Base-by-base conservation (phyloP, 495 filamentous ascomycete species). In the Aspergillus haitiensis region DNA sequence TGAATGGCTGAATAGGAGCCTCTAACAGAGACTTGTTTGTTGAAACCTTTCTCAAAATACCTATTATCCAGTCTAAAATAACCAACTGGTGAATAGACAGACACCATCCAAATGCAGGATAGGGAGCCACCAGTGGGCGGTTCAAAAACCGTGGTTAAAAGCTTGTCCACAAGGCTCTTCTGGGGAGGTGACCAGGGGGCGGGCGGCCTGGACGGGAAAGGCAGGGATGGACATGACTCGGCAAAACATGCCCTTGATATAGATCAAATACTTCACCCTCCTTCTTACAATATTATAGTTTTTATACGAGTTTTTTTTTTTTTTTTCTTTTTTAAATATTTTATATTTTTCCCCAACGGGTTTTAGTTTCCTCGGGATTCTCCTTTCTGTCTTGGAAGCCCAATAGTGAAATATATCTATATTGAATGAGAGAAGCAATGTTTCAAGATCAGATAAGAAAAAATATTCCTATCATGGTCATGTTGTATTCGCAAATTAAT, bases 111-210 rank as follows among this genome's bases (percentile, higher is more conserved):
- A 63, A 61, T 56, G 65, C 61, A 58, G 53, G 58, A 63, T 61
- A 56, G 35, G 46, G 42, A 51, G 51, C 57, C 52, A 49, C 55
- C 55, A 55, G 10, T 21, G 15, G 40, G 40, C 49, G 50, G 50
- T 53, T 54, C 58, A 54, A 47, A 51, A 59, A 59, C 56, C 59
- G 62, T 67, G 65, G 65, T 60, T 65, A 67, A 67, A 67, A 67
- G 65, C 65, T 67, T 67, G 65, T 64, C 65, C 62, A 61, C 61
- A 62, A 56, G 65, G 57, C 65, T 64, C 58, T 58, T 53, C 56
- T 61, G 55, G 58, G 57, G 61, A 55, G 52, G 51, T 57, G 52
- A 49, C 45, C 35, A 60, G 55, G 55, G 21, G 21, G 21, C 21
- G 21, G 54, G 58, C 34, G 49, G 45, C 56, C 47, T 57, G 56